phyloP scores from a whole-genome alignment of 768 basidiomycete genomes.

The Lactarius sanguifluus region DNA sequence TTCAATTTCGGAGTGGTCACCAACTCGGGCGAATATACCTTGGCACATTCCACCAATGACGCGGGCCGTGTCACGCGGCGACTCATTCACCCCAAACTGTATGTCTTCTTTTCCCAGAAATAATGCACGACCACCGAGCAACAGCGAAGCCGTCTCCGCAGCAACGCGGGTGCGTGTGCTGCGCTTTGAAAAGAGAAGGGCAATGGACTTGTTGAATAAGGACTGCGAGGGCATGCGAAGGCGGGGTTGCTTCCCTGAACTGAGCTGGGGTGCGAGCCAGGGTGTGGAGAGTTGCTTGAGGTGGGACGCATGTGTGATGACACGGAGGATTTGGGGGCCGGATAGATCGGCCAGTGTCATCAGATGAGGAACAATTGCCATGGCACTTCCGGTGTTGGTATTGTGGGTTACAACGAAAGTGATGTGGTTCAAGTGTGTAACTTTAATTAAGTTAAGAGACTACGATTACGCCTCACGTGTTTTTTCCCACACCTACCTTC shows the following conservation, averaged over 20 bases:
- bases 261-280: constrained; percentile 59
- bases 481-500: too few relatives aligned
- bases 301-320: constrained; percentile 62
- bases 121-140: constrained; percentile 86
- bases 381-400: background rate
- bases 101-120: constrained; percentile 91
- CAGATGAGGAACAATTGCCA: constrained; percentile 57
- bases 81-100: constrained; percentile 96
- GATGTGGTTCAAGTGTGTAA: too few relatives aligned
- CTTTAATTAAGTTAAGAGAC: too few relatives aligned
- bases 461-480: too few relatives aligned
- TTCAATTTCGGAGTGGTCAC: constrained; percentile 90
- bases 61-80: constrained; percentile 73
- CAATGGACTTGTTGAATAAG: constrained; percentile 79
- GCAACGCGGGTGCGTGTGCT: constrained; percentile 90
- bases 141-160: constrained; percentile 74
- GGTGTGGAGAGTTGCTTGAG: constrained; percentile 65
- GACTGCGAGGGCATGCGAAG: constrained; percentile 70
- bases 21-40: constrained; percentile 96
- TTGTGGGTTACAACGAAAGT: too few relatives aligned
- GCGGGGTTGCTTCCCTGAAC: constrained; percentile 35
- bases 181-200: constrained; percentile 89
- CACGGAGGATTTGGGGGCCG: constrained; percentile 64
- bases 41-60: constrained; percentile 95
- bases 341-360: constrained; percentile 89